These are phyloP conservation scores for Pyrenochaeta sp. DNA, from an alignment of 2,329 filamentous ascomycete genomes.

Conservation along the genomic window DNA sequence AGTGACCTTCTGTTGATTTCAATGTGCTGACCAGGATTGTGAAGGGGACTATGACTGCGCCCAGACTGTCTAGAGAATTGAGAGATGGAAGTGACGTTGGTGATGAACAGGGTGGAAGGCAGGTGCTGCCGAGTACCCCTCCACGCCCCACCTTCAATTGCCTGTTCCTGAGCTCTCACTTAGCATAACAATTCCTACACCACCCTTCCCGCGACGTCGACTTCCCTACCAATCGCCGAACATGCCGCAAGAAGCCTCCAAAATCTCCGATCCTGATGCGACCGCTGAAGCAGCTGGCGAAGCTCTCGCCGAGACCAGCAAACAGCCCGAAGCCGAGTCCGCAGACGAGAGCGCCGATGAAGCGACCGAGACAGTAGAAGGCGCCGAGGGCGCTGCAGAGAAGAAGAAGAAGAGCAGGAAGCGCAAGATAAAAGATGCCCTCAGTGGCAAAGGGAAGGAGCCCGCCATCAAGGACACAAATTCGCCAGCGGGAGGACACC, in stretches of 20 bases:
- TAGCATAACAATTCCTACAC: constrained; percentile 8
- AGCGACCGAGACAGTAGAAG: constrained; percentile 50
- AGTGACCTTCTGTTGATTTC: neutral
- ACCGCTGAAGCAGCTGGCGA: constrained; percentile 60
- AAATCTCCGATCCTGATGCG: constrained; percentile 63
- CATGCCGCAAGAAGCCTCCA: constrained; percentile 65
- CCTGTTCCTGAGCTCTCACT: constrained; percentile 15
- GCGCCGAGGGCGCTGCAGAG: constrained; percentile 50
- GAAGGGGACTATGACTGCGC: neutral
- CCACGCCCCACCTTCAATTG: constrained; percentile 20
- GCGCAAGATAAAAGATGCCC: constrained; percentile 64
- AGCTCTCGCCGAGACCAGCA: constrained; percentile 45
- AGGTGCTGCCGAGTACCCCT: constrained; percentile 3
- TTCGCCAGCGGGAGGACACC: constrained; percentile 38
- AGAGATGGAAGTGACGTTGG: neutral
- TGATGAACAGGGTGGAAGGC: constrained; percentile 4
- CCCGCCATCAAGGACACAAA: constrained; percentile 35
- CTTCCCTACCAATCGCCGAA: constrained; percentile 12
- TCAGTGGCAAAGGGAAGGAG: constrained; percentile 46
- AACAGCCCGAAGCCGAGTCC: constrained; percentile 36
- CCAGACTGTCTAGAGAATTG: neutral
- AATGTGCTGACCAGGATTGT: neutral
- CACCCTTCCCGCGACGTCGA: constrained; percentile 15
- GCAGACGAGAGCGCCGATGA: constrained; percentile 45
- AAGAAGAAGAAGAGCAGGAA: constrained; percentile 74